A percentile compares a stretch with the other conserved stretches of the same genome.
Conservation (phyloP, 495 filamentous ascomycete genomes). For the Hypoxylon intermedium region DNA sequence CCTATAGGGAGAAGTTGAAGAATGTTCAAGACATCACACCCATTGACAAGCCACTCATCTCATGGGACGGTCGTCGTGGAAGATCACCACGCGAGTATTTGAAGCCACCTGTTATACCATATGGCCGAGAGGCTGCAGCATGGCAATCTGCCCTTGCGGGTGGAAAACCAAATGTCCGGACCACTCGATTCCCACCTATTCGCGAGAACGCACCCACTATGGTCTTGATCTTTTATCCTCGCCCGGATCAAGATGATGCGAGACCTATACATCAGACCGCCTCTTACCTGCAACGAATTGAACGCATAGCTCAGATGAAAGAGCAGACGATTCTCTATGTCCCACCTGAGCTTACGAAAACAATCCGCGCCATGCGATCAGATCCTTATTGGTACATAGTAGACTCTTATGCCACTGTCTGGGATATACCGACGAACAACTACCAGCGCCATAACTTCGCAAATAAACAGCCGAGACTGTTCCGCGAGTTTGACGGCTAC, state of each 20-base stretch:
- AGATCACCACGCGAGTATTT: conserved; percentile 32
- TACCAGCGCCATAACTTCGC: conserved; percentile 35
- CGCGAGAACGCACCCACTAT: conserved; percentile 25
- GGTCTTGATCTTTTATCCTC: conserved; percentile 33
- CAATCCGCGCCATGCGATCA: conserved; percentile 17
- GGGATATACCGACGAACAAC: conserved; percentile 34
- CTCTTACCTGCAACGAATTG: conserved; percentile 32
- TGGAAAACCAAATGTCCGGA: conserved; percentile 13
- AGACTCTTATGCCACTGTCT: conserved; percentile 26
- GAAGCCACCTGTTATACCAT: conserved; percentile 13
- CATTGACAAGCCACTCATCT: conserved; percentile 27
- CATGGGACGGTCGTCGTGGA: conserved; percentile 22
- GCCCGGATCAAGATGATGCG: conserved; percentile 22
- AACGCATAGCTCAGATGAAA: conserved; percentile 30
- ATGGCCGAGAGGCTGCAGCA: conserved; percentile 17
- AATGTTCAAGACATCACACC: conserved; percentile 22
- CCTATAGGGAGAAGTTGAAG: conserved; percentile 22
- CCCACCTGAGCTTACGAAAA: conserved; percentile 21
- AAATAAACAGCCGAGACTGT: conserved; percentile 23
- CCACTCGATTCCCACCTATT: conserved; percentile 13
- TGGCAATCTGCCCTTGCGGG: conserved; percentile 24
- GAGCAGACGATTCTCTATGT: conserved; percentile 35
- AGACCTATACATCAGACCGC: conserved; percentile 24
- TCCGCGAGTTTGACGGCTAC: conserved; percentile 48
- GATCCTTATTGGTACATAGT: conserved; percentile 33